These are phyloP conservation scores for Cinnamomum micranthum DNA, from an alignment of 164 flowering plant genomes.

Conservation along the genomic window DNA sequence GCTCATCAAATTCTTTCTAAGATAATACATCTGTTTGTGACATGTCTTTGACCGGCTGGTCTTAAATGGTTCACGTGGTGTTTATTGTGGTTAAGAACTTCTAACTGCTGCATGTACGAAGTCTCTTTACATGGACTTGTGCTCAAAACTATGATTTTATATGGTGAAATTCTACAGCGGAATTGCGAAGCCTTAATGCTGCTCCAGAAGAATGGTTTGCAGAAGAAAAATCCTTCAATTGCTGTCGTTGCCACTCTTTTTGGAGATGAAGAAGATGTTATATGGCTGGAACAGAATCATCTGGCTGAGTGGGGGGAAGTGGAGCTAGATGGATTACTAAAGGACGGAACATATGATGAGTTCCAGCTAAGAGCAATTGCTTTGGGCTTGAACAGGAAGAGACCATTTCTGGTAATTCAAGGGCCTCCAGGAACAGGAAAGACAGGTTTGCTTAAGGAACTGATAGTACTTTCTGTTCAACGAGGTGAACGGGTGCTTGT, in stretches of 20 bases:
- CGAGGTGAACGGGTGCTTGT: slow-evolving; percentile 90
- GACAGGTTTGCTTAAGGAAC: slow-evolving; percentile 69
- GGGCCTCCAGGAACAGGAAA: slow-evolving; percentile 99
- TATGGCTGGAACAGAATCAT: slow-evolving; percentile 54
- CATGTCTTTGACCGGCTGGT: not conserved
- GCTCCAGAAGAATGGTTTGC: slow-evolving; percentile 87
- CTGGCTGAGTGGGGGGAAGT: slow-evolving; percentile 57
- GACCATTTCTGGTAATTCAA: slow-evolving; percentile 64
- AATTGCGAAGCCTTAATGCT: slow-evolving; percentile 93
- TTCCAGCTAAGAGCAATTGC: slow-evolving; percentile 73
- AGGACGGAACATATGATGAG: slow-evolving; percentile 38
- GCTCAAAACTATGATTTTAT: not conserved
- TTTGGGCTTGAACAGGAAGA: slow-evolving; percentile 70
- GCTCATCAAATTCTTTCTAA: not conserved
- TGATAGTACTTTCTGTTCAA: slow-evolving; percentile 59
- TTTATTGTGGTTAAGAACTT: not conserved
- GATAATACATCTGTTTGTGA: not conserved
- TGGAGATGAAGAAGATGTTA: slow-evolving; percentile 70
- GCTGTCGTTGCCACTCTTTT: slow-evolving; percentile 70
- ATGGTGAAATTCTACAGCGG: slow-evolving; percentile 42
- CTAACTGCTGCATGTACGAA: not conserved
- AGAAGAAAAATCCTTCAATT: slow-evolving; percentile 73
- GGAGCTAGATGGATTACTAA: slow-evolving; percentile 30
- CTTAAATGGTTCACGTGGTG: not conserved
- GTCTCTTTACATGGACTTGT: not conserved